phyloP scores from a whole-genome alignment of 805 yeast genomes.

The Starmerella cellae region DNA sequence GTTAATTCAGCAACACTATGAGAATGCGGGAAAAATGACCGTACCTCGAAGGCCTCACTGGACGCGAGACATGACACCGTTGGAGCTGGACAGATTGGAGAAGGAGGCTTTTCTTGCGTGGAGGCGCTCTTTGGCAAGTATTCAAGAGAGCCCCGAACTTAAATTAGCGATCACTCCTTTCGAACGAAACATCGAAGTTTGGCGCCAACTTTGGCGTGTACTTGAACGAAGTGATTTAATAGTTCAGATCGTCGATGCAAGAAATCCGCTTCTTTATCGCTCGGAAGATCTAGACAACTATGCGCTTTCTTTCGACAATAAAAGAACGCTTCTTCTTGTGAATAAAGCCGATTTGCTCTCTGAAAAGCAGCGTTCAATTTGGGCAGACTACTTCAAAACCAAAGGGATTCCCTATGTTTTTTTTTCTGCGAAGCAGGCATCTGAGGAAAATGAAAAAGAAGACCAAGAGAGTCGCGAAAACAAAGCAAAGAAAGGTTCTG shows the following conservation, averaged over 20 bases:
- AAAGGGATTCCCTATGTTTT: slow-evolving; percentile 72
- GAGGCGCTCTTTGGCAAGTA: slow-evolving; percentile 77
- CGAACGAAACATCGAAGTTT: slow-evolving; percentile 91
- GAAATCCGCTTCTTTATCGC: slow-evolving; percentile 83
- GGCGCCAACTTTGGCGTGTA: slow-evolving; percentile 98
- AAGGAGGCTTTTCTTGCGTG: slow-evolving; percentile 83
- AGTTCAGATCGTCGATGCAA: slow-evolving; percentile 94
- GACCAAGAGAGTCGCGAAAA: not conserved
- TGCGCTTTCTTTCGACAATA: slow-evolving; percentile 58
- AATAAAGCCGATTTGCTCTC: slow-evolving; percentile 88
- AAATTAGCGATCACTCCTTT: slow-evolving; percentile 68
- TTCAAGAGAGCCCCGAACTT: slow-evolving; percentile 75
- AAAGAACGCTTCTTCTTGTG: slow-evolving; percentile 68
- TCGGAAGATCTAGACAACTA: slow-evolving; percentile 77
- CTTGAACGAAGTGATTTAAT: slow-evolving; percentile 87
- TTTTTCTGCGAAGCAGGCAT: slow-evolving; percentile 82
- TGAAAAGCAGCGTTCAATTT: slow-evolving; percentile 56
- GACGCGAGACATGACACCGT: slow-evolving; percentile 56
- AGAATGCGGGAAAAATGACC: slow-evolving; percentile 43
- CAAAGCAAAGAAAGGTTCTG: not conserved
- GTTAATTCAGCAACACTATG: slow-evolving; percentile 45
- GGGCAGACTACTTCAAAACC: slow-evolving; percentile 74
- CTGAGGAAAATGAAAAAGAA: slow-evolving; percentile 29
- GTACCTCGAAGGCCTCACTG: slow-evolving; percentile 92
- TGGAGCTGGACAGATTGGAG: slow-evolving; percentile 73